These are phyloP conservation scores for Aristolochia californica DNA, from an alignment of 164 flowering plant species.

Conservation along the genomic window DNA sequence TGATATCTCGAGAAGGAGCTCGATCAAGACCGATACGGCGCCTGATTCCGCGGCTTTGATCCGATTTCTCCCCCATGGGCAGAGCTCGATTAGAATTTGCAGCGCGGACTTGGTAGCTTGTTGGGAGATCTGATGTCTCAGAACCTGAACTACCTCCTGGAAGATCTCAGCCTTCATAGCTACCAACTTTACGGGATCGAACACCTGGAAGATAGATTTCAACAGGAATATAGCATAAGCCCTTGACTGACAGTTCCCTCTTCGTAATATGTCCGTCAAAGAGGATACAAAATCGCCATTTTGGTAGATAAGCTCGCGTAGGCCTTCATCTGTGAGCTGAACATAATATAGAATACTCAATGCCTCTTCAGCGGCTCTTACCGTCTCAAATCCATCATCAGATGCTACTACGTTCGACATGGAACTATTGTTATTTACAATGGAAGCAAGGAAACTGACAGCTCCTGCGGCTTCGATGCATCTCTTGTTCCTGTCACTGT, in stretches of 20 bases:
- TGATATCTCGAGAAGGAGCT: conserved; percentile 35
- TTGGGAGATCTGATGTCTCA: conserved; percentile 42
- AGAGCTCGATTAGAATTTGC: conserved; percentile 40
- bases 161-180: conserved; percentile 23
- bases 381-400: too few relatives aligned
- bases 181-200: conserved; percentile 40
- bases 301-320: conserved; percentile 20
- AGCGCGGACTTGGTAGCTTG: conserved; percentile 48
- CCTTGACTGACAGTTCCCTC: conserved; percentile 36
- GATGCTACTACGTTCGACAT: too few relatives aligned
- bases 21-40: conserved; percentile 41
- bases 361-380: too few relatives aligned
- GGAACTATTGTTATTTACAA: too few relatives aligned
- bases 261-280: conserved; percentile 25
- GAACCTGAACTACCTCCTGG: conserved; percentile 18
- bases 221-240: conserved; percentile 34
- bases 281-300: conserved; percentile 22
- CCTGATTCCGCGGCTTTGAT: conserved; percentile 56
- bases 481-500: conserved; percentile 29
- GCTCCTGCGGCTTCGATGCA: conserved; percentile 44
- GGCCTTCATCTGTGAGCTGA: conserved; percentile 24
- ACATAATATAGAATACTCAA: conserved; percentile 32
- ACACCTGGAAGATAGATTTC: conserved; percentile 29
- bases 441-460: conserved; percentile 34
- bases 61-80: conserved; percentile 74